Base-by-base conservation (phyloP, 768 basidiomycete species). In the Paxillus rubicundulus region DNA sequence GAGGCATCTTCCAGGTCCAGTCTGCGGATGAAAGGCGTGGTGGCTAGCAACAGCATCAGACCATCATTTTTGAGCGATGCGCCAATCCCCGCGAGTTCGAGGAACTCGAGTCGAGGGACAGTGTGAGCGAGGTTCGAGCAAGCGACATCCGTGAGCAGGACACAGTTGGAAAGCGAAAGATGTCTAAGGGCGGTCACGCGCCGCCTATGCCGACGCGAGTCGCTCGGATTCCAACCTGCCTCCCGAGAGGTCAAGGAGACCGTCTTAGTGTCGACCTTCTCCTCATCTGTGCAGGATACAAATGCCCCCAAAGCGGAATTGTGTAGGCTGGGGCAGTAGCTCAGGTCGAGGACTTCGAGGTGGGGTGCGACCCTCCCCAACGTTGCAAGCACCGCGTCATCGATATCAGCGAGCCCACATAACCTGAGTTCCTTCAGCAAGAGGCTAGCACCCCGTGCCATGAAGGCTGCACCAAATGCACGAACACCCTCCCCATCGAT, bases 1-100 rank as follows among this genome's bases (percentile, higher is more conserved):
- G 70, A 67, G 6, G 90, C 90, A 57, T 92, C 89, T 63, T 96
- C 94, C n/a, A 97, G 72, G 65, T 97, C 94, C 37, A 96, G 71
- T 41, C 81, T 82, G 49, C 84, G 78, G 43, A 97, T 83, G 54
- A 76, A 67, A 1, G 88, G 88, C 2, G 85, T 86, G 13, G 86
- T 86, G 41, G 70, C 70, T 33, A 97, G 70, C 18, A 97, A 75
- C 39, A 77, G 76, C 16, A 91, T 71, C 7, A 97, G 70, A n/a
- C 92, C 92, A 2, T 80, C 81, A 55, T 90, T 84, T 56, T 77
- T 81, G 55, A 94, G 68, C 42, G 84, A 81, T 12, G 76, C 62
- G 12, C 89, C 86, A 20, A 95, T 81, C 9, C 85, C 84, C 0
- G 86, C 89, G 51, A 95, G 65, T 69, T 97, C 92, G 39, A 97